Base-by-base conservation (phyloP, 176 grass and related monocot species). In the Aechmea fasciata region DNA sequence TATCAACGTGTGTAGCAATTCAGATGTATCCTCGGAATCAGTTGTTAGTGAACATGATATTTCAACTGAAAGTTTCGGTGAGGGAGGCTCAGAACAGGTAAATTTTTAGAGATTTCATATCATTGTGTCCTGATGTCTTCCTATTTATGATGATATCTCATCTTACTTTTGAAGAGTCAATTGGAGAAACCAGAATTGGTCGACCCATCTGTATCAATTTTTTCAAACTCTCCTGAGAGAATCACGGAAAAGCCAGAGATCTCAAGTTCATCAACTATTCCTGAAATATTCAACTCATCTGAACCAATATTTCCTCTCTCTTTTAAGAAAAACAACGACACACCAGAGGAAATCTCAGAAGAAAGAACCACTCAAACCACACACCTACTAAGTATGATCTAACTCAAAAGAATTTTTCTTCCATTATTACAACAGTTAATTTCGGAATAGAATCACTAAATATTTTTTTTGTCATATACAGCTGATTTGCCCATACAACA, bases 401-500 rank as follows among this genome's bases (percentile, higher is more conserved):
- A 57, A 80, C 10, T 80, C 49, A 73, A 75, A 73, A 75, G 73
- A 13, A 77, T 11, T 20, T 69, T 72, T 65, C 63, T 65, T 7
- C 25, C 18, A 75, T 79, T 79, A 9, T 63, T 48, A 65, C 68
- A 64, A 24, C 11, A 18, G 61, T 51, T 69, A 11, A 55, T 87
- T 59, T 78, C 47, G 26, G 3, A 70, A 10, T 28, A 77, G 28
- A 76, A 53, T 13, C 1, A 50, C 19, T n/a, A 57, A 67, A 41
- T 72, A 33, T 64, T 71, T 49, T 12, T 68, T 73, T 65, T 50
- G 72, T 52, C 52, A 10, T 53, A 75, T 87, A 72, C 87, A 96
- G 91, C 89, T 75, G 81, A 87, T 63, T 69, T 87, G 47, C 67
- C 78, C 52, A 81, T 73, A 66, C 81, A 82, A 75, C 69, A 13